phyloP scores from a whole-genome alignment of 2,329 filamentous ascomycete species.

The Aspergillus persii region DNA sequence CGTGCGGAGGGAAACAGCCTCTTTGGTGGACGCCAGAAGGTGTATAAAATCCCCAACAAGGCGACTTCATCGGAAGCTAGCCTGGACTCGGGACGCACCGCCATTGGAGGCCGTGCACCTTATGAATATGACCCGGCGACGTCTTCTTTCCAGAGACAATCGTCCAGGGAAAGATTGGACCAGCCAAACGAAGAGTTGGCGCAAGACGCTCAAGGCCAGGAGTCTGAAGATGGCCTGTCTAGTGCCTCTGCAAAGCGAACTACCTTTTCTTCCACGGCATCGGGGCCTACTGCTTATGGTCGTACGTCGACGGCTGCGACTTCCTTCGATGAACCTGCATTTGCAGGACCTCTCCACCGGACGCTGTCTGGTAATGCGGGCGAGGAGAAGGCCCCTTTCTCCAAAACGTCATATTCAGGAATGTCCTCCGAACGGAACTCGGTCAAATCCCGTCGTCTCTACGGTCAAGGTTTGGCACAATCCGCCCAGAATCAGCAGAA shows the following conservation, averaged over 20 bases:
- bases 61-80: slow-evolving; percentile 29
- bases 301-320: slow-evolving; percentile 85
- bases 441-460: slow-evolving; percentile 71
- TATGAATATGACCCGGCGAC: slow-evolving; percentile 85
- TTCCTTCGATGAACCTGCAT: slow-evolving; percentile 72
- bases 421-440: slow-evolving; percentile 60
- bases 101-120: slow-evolving; percentile 64
- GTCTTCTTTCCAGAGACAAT: slow-evolving; percentile 79
- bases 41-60: slow-evolving; percentile 75
- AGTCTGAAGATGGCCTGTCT: slow-evolving; percentile 49
- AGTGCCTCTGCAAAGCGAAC: slow-evolving; percentile 71
- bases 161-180: slow-evolving; percentile 52
- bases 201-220: slow-evolving; percentile 38
- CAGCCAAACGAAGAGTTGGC: slow-evolving; percentile 41
- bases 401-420: slow-evolving; percentile 27
- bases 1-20: slow-evolving; percentile 87
- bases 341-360: slow-evolving; percentile 25
- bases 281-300: slow-evolving; percentile 64
- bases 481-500: slow-evolving; percentile 78
- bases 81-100: slow-evolving; percentile 35
- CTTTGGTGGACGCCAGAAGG: slow-evolving; percentile 93
- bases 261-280: slow-evolving; percentile 80
- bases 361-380: slow-evolving; percentile 9
- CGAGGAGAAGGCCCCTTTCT: slow-evolving; percentile 23
- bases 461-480: slow-evolving; percentile 77